phyloP scores from a whole-genome alignment of 192 early-diverging fungal genomes.

The Coemansia sp. region DNA sequence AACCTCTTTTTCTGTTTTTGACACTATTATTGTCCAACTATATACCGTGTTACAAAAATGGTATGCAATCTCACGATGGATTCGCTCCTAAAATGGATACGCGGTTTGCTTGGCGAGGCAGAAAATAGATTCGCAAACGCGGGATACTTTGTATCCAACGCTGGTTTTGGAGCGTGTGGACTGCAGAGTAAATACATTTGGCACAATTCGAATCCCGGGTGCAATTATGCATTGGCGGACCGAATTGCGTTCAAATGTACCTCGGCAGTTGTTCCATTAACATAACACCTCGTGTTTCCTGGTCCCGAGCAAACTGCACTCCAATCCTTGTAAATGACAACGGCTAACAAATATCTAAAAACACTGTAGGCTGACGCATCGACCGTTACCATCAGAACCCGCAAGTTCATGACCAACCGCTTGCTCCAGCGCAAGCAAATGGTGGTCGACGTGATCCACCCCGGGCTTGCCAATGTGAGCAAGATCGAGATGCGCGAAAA shows the following conservation, averaged over 20 bases:
- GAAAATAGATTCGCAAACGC: not conserved
- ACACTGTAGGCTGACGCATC: slow-evolving; percentile 70
- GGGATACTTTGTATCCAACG: not conserved
- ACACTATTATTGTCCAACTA: slow-evolving; percentile 2
- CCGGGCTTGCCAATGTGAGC: slow-evolving; percentile 88
- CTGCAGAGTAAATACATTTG: not conserved
- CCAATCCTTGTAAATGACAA: not conserved
- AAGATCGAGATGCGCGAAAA: slow-evolving; percentile 91
- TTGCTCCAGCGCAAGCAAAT: slow-evolving; percentile 68
- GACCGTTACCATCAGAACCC: slow-evolving; percentile 92
- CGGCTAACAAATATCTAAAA: not conserved
- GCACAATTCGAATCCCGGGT: not conserved
- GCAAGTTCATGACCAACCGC: slow-evolving; percentile 99
- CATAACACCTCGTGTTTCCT: not conserved
- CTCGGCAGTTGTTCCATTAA: not conserved
- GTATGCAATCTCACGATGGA: slow-evolving; percentile 4
- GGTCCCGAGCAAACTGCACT: not conserved
- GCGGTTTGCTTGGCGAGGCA: not conserved
- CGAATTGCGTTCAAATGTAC: not conserved
- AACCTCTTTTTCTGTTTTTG: not conserved
- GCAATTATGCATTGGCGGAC: not conserved
- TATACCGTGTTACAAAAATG: slow-evolving; percentile 6
- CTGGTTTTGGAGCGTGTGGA: not conserved
- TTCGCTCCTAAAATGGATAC: not conserved
- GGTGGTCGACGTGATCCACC: slow-evolving; percentile 95